phyloP scores from a whole-genome alignment of 345 rosid species.

The Eucalyptus fibrosa region DNA sequence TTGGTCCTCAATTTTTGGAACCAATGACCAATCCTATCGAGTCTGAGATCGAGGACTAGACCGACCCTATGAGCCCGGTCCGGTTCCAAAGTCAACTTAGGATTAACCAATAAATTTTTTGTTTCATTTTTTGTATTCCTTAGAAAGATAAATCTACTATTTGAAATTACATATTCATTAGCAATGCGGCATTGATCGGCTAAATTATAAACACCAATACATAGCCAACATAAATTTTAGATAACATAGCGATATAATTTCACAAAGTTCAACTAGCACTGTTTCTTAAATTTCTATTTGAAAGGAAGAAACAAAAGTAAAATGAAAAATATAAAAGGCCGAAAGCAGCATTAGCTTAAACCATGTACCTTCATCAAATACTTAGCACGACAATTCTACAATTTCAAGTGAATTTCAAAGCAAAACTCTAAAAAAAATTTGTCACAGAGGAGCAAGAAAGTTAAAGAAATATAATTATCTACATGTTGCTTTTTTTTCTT shows the following conservation, averaged over 20 bases:
- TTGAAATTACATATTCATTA: no score
- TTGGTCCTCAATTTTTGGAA: no score
- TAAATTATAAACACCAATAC: no score
- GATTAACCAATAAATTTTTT: no score
- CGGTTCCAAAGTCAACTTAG: fast-evolving
- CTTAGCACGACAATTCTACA: background rate
- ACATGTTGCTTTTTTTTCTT: background rate
- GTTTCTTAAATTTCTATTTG: no score
- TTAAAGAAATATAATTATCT: no score
- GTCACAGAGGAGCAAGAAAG: background rate
- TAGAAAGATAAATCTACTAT: no score
- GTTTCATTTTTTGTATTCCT: no score
- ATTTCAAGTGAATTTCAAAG: background rate
- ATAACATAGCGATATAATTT: no score
- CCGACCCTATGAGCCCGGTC: fast-evolving
- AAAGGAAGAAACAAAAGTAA: background rate
- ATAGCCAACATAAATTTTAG: no score
- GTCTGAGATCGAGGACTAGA: fast-evolving
- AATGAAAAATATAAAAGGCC: background rate
- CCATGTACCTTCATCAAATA: background rate
- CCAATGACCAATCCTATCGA: fast-evolving
- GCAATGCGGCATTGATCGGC: fast-evolving
- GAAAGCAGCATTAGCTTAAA: background rate
- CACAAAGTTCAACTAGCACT: background rate
- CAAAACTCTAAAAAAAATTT: background rate